Base-by-base conservation (phyloP, 2,329 filamentous ascomycete species). In the Didymella exigua region DNA sequence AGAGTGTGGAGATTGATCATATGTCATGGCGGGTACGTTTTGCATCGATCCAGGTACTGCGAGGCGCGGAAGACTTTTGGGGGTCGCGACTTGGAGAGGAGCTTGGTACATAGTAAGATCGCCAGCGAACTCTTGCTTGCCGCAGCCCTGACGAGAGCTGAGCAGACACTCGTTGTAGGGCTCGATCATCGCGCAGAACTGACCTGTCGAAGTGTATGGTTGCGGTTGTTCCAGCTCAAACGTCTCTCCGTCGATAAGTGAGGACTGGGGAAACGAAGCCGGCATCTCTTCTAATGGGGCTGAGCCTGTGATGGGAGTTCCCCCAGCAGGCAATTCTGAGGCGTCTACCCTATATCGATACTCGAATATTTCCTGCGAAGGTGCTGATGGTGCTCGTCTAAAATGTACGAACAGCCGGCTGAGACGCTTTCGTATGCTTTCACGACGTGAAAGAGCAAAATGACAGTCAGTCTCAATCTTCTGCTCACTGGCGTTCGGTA, bases 201-300 rank as follows among this genome's bases (percentile, higher is more conserved):
- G 24, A 11, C 13, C 11, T 18, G 18, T 33, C 30, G n/a, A 18
- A 16, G 30, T 5, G n/a, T 33, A 16, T 18, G 30, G 30, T 33
- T 21, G 16, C 33, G 19, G 5, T 23, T 31, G 14, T 14, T 36
- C 29, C 52, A 34, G 31, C 47, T 21, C 13, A 23, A 27, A 33
- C 30, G n/a, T 33, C 8, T 33, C 30, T 33, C 14, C 30, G 30
- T 16, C 13, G n/a, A 1, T 16, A 3, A 33, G 18, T 16, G 30
- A 16, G 18, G 30, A 33, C 6, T 14, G 5, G 6, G 47, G 38
- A 13, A 45, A 46, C 4, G 52, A 45, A 2, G 26, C 46, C n/a
- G 52, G 45, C 52, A 54, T 54, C 34, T 54, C 52, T 8, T 41
- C 27, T 9, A 41, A 18, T 0, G 52, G 23, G 13, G 34, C 16